Evolutionary conservation across 2,329 filamentous ascomycete species (phyloP).

Genomic region (Colletotrichum plurivorum): DNA sequence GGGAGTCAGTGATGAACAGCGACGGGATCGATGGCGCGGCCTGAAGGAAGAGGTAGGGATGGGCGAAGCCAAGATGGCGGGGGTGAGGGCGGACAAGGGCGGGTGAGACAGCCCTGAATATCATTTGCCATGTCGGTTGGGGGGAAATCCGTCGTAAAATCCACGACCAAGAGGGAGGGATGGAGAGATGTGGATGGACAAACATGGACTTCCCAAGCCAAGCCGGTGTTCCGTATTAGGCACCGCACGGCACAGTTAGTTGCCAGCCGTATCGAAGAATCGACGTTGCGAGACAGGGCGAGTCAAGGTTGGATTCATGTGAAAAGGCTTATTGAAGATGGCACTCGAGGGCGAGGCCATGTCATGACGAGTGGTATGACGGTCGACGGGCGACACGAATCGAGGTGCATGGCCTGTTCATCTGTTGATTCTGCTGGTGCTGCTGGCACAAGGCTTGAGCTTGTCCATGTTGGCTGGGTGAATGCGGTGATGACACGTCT

Average conservation of each 20-base stretch:
- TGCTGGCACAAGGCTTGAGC: not conserved
- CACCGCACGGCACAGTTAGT: not conserved
- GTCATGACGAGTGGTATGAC: not conserved
- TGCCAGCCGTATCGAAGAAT: not conserved
- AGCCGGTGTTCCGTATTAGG: not conserved
- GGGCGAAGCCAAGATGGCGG: conserved; percentile 31
- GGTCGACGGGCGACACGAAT: not conserved
- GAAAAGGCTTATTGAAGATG: not conserved
- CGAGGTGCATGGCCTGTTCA: not conserved
- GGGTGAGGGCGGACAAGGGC: conserved; percentile 13
- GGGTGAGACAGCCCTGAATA: conserved; percentile 25
- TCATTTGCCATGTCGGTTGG: conserved; percentile 30
- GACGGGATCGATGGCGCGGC: conserved; percentile 17
- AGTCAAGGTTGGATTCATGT: conserved; percentile 1
- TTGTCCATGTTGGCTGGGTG: conserved; percentile 12
- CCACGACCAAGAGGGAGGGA: not conserved
- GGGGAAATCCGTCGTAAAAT: conserved; percentile 1
- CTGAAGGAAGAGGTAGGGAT: conserved; percentile 11
- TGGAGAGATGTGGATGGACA: conserved; percentile 4
- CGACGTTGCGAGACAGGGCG: conserved; percentile 8
- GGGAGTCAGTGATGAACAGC: conserved; percentile 11
- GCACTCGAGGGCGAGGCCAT: not conserved
- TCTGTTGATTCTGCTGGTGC: conserved; percentile 3
- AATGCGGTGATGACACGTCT: conserved; percentile 26
- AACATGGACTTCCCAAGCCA: not conserved